A percentile compares a stretch with the other conserved stretches of the same genome.
Evolutionary conservation across 2,329 filamentous ascomycete genomes (phyloP).

Genomic region (Triangularia setosa): DNA sequence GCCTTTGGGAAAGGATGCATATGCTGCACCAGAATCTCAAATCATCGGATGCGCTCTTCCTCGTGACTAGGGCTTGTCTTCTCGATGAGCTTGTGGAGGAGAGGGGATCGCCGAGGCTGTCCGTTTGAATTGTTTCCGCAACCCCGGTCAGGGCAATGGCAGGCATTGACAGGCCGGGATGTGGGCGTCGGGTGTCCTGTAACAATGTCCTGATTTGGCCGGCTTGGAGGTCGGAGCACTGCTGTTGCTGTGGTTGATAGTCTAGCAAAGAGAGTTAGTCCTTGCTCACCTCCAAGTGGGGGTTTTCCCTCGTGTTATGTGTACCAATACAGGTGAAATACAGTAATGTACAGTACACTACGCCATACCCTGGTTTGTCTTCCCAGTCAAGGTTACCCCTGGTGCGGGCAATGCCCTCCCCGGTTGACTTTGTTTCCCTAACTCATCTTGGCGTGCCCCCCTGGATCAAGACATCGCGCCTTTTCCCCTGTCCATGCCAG

Average conservation of each 20-base stretch:
- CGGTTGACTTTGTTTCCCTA: conserved; percentile 7
- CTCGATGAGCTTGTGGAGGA: neutral
- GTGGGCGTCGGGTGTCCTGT: neutral
- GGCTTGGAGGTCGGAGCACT: neutral
- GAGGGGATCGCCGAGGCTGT: neutral
- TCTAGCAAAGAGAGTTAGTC: neutral
- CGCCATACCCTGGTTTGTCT: neutral
- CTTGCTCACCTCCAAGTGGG: neutral
- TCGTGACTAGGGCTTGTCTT: neutral
- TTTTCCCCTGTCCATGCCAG: conserved; percentile 7
- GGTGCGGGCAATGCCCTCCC: conserved; percentile 8
- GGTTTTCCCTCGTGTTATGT: neutral
- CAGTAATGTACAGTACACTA: neutral
- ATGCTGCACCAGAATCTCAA: neutral
- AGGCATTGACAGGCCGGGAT: neutral
- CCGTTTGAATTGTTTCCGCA: neutral
- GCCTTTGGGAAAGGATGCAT: neutral
- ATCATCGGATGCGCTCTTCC: neutral
- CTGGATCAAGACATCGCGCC: neutral
- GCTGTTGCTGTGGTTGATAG: neutral
- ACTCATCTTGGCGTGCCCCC: conserved; percentile 5
- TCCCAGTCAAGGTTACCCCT: neutral
- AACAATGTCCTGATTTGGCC: neutral
- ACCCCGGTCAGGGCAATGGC: neutral
- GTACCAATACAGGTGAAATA: neutral